Evolutionary conservation across 306 rosid species (phyloP).

Genomic region (Lathyrus tuberosus): DNA sequence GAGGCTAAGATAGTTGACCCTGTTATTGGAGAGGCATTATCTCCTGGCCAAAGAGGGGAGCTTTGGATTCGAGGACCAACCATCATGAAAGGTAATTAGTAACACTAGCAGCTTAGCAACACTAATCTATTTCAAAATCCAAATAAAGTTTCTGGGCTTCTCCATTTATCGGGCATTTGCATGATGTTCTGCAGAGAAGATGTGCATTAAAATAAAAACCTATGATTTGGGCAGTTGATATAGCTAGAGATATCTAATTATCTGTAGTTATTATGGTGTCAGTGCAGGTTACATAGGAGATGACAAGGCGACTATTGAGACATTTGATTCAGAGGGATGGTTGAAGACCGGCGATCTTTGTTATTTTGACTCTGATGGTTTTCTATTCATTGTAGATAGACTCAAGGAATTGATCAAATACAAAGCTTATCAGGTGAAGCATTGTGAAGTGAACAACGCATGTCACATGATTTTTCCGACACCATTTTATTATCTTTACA

Average conservation of each 20-base stretch:
- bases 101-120: background rate
- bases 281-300: conserved; percentile 80
- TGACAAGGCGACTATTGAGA: conserved; percentile 78
- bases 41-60: conserved; percentile 77
- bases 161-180: conserved; percentile 18
- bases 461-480: background rate
- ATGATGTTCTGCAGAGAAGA: conserved; percentile 7
- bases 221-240: background rate
- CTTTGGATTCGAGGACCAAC: conserved; percentile 88
- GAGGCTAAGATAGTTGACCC: conserved; percentile 91
- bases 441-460: background rate
- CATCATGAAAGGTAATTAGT: conserved; percentile 68
- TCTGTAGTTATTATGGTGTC: conserved; percentile 31
- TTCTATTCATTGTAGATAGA: conserved; percentile 76
- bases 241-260: background rate
- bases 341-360: conserved; percentile 94
- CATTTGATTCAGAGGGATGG: conserved; percentile 90
- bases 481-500: background rate
- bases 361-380: conserved; percentile 85
- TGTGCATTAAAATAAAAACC: conserved; percentile 6
- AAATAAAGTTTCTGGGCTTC: conserved; percentile 2
- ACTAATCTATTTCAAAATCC: background rate
- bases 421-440: conserved; percentile 86
- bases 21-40: conserved; percentile 60
- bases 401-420: conserved; percentile 92